Evolutionary conservation across 345 rosid genomes (phyloP), one percentile per base, ranked within the genome.

Genomic region (Luvunga scandens): DNA sequence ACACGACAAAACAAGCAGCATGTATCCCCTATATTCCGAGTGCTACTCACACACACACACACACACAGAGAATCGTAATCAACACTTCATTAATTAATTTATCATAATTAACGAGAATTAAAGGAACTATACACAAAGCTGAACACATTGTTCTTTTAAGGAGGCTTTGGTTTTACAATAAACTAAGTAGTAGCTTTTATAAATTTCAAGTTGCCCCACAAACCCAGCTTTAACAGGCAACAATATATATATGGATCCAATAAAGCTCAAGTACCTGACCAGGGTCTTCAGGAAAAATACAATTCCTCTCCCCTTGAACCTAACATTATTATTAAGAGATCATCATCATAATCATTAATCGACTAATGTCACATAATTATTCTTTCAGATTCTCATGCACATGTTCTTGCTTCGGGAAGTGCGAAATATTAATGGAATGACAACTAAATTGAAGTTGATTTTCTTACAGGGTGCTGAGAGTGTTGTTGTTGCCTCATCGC

Each of bases 201-300:
- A 72, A 83, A 82, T 73, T 77, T 75, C 77, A 80, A 79, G 83
- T 80, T 73, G 69, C 57, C 42, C 57, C 8, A 53, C 64, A 21
- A 24, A 18, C 7, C 71, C 78, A 66, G 19, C 38, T 79, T 56
- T 55, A 77, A 9, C 33, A 71, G 81, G 79, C 53, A 53, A 19
- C 57, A 76, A 75, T 13, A 13, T 45, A 13, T 45, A 13, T 45
- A 45, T 78, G 84, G 90, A 86, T 88, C 89, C 89, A 78, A 85
- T 81, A 86, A 90, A 66, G 83, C 62, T 71, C 22, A 18, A 45
- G 21, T 87, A 91, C 97, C 93, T 91, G 95, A 86, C 93, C 95
- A 83, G 95, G 94, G 84, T 94, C 97, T 80, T 94, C 98, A 80
- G 98, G 97, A 87, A 93, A 93, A 72, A 91, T 81, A 84, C 89